Conservation (phyloP, 2,329 filamentous ascomycete genomes). For the Monosporascus sp. region DNA sequence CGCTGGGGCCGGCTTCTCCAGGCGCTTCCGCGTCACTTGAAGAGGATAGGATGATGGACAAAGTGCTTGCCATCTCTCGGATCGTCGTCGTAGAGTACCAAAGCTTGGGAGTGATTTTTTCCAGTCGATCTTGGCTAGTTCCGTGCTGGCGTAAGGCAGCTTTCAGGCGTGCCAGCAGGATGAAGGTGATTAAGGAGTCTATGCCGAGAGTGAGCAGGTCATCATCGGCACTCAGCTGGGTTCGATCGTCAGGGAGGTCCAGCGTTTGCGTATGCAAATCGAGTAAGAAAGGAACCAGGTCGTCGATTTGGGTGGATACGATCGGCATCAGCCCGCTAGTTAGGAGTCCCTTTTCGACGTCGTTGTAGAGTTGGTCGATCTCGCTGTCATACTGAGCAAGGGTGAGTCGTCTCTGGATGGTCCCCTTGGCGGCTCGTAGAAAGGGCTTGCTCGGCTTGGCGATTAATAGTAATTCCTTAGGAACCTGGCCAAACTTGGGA, state of each 20-base stretch:
- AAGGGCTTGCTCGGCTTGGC: slow-evolving; percentile 17
- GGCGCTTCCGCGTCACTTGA: neutral
- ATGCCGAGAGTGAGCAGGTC: slow-evolving; percentile 2
- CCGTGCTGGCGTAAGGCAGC: neutral
- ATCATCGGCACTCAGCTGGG: neutral
- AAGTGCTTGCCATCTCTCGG: slow-evolving; percentile 1
- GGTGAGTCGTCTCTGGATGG: slow-evolving; percentile 19
- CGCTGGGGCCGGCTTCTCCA: slow-evolving; percentile 6
- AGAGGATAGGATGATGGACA: slow-evolving; percentile 6
- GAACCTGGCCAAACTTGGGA: slow-evolving; percentile 31
- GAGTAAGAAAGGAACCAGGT: neutral
- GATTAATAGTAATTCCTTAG: slow-evolving; percentile 25
- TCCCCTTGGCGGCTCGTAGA: slow-evolving; percentile 22
- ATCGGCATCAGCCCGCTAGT: neutral
- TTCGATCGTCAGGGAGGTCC: neutral
- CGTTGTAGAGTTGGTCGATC: slow-evolving; percentile 20
- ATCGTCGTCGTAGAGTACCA: slow-evolving; percentile 8
- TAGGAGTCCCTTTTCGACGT: slow-evolving; percentile 14
- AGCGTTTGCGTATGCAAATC: neutral
- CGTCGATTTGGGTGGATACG: neutral
- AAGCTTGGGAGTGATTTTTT: slow-evolving; percentile 5
- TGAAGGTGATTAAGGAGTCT: neutral
- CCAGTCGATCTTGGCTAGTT: neutral
- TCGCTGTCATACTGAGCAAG: slow-evolving; percentile 17
- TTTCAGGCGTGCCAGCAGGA: slow-evolving; percentile 1